Conservation (phyloP, 2,329 filamentous ascomycete species). For the Colletotrichum neosansevieriae region DNA sequence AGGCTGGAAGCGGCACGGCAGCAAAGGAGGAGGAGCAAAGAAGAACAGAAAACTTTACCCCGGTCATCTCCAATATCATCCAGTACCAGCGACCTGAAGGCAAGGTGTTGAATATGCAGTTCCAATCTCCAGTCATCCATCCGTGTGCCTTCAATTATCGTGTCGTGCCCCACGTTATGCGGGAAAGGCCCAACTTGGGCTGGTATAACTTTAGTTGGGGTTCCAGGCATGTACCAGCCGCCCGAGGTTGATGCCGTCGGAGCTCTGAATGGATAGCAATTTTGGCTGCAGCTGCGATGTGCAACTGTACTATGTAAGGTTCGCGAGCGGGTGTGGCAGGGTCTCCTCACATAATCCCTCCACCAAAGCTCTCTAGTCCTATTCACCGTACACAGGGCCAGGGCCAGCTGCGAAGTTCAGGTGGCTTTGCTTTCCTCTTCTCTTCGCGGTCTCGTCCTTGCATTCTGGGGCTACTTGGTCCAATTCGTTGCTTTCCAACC, state of each 20-base stretch:
- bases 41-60: slow-evolving; percentile 5
- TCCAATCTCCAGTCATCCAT: slow-evolving; percentile 31
- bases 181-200: slow-evolving; percentile 27
- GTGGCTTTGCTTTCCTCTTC: slow-evolving; percentile 3
- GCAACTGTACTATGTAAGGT: not conserved
- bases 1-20: not conserved
- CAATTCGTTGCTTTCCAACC: not conserved
- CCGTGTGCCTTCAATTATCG: slow-evolving; percentile 9
- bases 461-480: not conserved
- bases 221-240: not conserved
- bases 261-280: not conserved
- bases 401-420: slow-evolving; percentile 14
- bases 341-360: slow-evolving; percentile 1
- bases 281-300: slow-evolving; percentile 19
- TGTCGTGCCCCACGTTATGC: slow-evolving; percentile 34
- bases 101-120: slow-evolving; percentile 23
- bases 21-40: not conserved
- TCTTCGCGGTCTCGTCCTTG: not conserved
- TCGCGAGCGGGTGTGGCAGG: slow-evolving; percentile 2
- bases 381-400: too few relatives aligned
- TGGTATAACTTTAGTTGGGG: slow-evolving; percentile 11
- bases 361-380: not conserved
- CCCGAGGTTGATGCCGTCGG: slow-evolving; percentile 8
- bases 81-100: slow-evolving; percentile 34
- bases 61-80: slow-evolving; percentile 9